These are phyloP conservation scores for Pochonia chlamydosporia DNA, from an alignment of 2,329 filamentous ascomycete genomes.

Conservation along the genomic window DNA sequence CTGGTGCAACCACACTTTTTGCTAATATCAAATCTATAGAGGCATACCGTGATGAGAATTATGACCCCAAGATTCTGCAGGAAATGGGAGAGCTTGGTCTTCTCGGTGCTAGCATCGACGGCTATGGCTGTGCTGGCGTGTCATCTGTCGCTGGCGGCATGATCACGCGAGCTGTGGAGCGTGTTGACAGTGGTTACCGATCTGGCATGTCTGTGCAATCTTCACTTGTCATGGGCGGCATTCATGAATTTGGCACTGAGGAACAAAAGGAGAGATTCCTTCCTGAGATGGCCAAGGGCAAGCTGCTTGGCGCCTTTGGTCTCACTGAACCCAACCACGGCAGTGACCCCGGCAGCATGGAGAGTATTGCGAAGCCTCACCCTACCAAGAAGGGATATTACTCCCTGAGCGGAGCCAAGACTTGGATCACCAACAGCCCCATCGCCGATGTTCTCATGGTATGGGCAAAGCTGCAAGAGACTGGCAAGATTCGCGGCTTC, in stretches of 20 bases:
- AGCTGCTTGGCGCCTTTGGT: constrained; percentile 79
- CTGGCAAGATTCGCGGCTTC: constrained; percentile 92
- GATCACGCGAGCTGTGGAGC: constrained; percentile 84
- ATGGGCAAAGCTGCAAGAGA: constrained; percentile 89
- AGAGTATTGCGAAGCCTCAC: constrained; percentile 78
- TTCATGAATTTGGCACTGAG: constrained; percentile 78
- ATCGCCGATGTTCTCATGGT: constrained; percentile 80
- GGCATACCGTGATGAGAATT: constrained; percentile 78
- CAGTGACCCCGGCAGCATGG: constrained; percentile 87
- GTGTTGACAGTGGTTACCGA: constrained; percentile 85
- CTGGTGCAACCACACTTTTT: neutral
- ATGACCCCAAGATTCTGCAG: constrained; percentile 76
- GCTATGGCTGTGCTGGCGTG: constrained; percentile 82
- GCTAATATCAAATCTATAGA: constrained; percentile 41
- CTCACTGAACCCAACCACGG: constrained; percentile 91
- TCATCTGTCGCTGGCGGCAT: constrained; percentile 84
- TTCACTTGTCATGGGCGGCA: constrained; percentile 88
- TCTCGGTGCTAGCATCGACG: constrained; percentile 77
- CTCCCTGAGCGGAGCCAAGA: constrained; percentile 75
- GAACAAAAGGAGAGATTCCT: constrained; percentile 84
- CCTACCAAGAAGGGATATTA: constrained; percentile 79
- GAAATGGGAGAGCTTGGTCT: constrained; percentile 94
- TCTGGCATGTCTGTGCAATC: constrained; percentile 93
- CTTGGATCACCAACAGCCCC: constrained; percentile 93
- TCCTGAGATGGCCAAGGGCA: constrained; percentile 75